Evolutionary conservation across 306 rosid genomes (phyloP).

Genomic region (Cicer yamashitae): DNA sequence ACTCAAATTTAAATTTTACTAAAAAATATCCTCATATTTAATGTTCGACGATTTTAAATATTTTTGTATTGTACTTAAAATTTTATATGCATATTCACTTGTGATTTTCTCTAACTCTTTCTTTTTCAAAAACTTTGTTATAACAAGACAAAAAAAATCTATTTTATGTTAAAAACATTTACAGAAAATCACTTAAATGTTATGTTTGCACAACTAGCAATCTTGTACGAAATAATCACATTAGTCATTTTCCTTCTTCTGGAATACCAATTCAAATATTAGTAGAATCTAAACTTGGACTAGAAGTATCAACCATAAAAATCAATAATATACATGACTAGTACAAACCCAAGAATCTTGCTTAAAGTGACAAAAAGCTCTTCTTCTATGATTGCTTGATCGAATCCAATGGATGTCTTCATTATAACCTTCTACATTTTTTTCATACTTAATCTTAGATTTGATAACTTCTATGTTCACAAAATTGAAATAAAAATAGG

Average conservation of each 20-base stretch:
- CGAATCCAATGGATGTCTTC: constrained; percentile 1
- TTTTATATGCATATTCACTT: too few species aligned
- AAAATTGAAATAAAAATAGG: neutral
- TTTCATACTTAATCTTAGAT: neutral
- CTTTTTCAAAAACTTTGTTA: too few species aligned
- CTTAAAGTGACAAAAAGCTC: constrained; percentile 8
- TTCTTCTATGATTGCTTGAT: constrained; percentile 16
- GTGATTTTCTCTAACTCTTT: too few species aligned
- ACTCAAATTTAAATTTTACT: too few species aligned
- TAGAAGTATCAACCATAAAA: constrained; percentile 26
- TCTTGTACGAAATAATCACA: constrained; percentile 1
- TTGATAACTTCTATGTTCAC: too few species aligned
- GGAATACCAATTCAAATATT: constrained; percentile 9
- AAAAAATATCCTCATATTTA: too few species aligned
- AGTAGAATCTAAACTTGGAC: constrained; percentile 32
- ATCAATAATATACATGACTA: neutral
- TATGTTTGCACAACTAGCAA: neutral
- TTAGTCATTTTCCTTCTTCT: neutral
- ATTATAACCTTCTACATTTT: neutral
- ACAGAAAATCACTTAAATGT: too few species aligned
- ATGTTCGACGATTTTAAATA: too few species aligned
- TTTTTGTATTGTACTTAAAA: too few species aligned
- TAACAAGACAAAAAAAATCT: too few species aligned
- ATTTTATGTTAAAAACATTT: too few species aligned
- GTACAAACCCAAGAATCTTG: neutral